These are phyloP conservation scores for Thelonectria rubi DNA, from an alignment of 2,329 filamentous ascomycete genomes.

Conservation along the genomic window DNA sequence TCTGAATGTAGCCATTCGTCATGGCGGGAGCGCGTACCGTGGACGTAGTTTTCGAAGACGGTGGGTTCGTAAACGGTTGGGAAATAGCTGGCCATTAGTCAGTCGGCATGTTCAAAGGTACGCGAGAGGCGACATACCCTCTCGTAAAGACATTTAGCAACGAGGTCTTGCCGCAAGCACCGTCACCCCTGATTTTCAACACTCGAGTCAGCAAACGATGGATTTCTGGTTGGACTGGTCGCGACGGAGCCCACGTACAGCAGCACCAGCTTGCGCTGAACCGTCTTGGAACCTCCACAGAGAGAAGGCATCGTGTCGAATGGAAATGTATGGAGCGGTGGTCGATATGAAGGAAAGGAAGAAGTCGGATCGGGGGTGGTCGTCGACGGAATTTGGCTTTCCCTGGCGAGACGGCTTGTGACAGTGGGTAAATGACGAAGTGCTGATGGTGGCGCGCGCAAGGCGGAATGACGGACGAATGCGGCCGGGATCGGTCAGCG, in stretches of 20 bases:
- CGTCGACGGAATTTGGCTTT: constrained; percentile 2
- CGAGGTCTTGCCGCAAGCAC: constrained; percentile 96
- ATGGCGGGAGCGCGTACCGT: constrained; percentile 67
- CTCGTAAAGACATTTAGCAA: constrained; percentile 97
- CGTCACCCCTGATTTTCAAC: constrained; percentile 75
- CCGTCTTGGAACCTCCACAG: constrained; percentile 81
- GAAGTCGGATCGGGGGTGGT: constrained; percentile 1
- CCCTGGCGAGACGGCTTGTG: background rate
- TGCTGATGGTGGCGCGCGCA: constrained; percentile 12
- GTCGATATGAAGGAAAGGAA: constrained; percentile 6
- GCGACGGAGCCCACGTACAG: constrained; percentile 63
- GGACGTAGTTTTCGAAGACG: constrained; percentile 98
- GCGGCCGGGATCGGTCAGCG: constrained; percentile 9
- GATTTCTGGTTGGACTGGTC: constrained; percentile 2
- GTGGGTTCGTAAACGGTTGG: constrained; percentile 98
- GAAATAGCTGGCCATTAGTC: constrained; percentile 74
- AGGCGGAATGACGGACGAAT: constrained; percentile 14
- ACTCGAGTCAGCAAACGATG: constrained; percentile 28
- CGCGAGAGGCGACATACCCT: constrained; percentile 69
- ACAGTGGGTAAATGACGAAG: constrained; percentile 17
- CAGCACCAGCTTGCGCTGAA: constrained; percentile 95
- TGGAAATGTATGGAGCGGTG: constrained; percentile 19
- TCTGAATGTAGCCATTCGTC: constrained; percentile 10
- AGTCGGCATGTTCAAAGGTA: constrained; percentile 21
- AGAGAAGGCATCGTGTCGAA: constrained; percentile 46